phyloP scores from a whole-genome alignment of 1,284 basidiomycete species.

The Apiotrichum mycotoxinovorans region DNA sequence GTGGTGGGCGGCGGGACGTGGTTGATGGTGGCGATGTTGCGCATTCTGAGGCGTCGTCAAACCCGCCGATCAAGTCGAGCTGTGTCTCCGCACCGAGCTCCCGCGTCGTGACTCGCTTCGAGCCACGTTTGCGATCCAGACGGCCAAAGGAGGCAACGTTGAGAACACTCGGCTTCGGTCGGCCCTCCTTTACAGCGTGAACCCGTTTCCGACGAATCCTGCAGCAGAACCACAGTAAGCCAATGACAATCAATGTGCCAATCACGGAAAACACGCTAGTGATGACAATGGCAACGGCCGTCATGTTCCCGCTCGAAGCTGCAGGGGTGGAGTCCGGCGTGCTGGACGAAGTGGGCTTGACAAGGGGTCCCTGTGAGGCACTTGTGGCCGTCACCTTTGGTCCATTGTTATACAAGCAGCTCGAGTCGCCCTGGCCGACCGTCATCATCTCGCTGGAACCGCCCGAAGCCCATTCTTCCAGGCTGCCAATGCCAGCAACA shows the following conservation, averaged over 20 bases:
- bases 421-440: slow-evolving; percentile 40
- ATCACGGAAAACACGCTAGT: slow-evolving; percentile 55
- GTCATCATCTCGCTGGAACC: slow-evolving; percentile 43
- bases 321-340: background rate
- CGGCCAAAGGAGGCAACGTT: slow-evolving; percentile 10
- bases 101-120: background rate
- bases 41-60: slow-evolving; percentile 2
- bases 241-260: slow-evolving; percentile 39
- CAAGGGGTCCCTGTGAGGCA: background rate
- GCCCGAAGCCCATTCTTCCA: slow-evolving; percentile 45
- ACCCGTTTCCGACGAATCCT: slow-evolving; percentile 29
- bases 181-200: slow-evolving; percentile 10
- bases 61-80: slow-evolving; percentile 22
- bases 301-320: background rate
- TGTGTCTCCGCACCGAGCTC: slow-evolving; percentile 13
- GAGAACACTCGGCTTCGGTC: slow-evolving; percentile 9
- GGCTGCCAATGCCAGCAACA: slow-evolving; percentile 44
- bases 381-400: slow-evolving; percentile 13
- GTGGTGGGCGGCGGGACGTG: background rate
- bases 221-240: slow-evolving; percentile 49
- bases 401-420: slow-evolving; percentile 25
- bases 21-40: background rate
- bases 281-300: slow-evolving; percentile 52
- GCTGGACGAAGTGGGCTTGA: background rate
- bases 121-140: slow-evolving; percentile 6